phyloP scores from a whole-genome alignment of 225 moss, liverwort and hornwort genomes.

The Marchantia polymorpha region DNA sequence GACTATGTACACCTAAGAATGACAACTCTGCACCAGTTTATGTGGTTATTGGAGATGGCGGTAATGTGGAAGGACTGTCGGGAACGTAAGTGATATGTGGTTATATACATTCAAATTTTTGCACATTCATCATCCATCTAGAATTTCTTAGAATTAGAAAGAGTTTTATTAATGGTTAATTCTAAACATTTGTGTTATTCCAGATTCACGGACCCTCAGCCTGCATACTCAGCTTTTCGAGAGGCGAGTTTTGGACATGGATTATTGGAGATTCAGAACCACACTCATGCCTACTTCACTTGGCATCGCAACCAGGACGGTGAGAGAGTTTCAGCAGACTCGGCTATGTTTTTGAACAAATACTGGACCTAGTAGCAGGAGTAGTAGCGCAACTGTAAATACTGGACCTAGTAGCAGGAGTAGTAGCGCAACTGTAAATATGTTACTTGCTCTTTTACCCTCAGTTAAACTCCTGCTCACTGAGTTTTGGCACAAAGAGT shows the following conservation, averaged over 20 bases:
- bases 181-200: background rate
- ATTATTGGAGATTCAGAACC: constrained; percentile 54
- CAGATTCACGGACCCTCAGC: constrained; percentile 61
- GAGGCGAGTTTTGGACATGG: constrained; percentile 92
- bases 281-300: constrained; percentile 65
- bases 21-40: constrained; percentile 41
- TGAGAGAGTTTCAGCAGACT: constrained; percentile 62
- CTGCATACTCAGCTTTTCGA: constrained; percentile 72
- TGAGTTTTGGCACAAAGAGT: too few species aligned
- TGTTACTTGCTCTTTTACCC: too few species aligned
- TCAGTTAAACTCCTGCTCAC: too few species aligned
- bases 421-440: too few species aligned
- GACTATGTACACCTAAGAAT: constrained; percentile 35
- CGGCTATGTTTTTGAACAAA: constrained; percentile 43
- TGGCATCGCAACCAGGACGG: constrained; percentile 89
- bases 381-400: too few species aligned
- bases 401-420: too few species aligned
- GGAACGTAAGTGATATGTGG: too few species aligned
- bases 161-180: too few species aligned
- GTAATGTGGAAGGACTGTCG: constrained; percentile 43
- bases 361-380: constrained; percentile 18
- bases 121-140: too few species aligned
- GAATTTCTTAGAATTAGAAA: too few species aligned
- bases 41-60: constrained; percentile 48
- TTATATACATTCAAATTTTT: too few species aligned